These are phyloP conservation scores for Arxiozyma bovina DNA, from an alignment of 1,139 yeast species.

Conservation along the genomic window DNA sequence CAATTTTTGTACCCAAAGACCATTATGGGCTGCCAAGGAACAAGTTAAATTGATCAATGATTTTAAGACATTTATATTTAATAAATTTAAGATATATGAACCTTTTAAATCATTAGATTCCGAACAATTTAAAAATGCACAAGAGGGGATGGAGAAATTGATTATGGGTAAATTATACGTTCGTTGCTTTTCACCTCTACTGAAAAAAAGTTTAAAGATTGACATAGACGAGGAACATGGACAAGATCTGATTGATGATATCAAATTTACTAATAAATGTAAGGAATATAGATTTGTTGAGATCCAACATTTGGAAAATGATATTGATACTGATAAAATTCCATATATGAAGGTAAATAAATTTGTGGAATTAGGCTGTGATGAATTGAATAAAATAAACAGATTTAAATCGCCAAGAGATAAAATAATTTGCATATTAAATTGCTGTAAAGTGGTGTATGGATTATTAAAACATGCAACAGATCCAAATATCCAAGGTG, in stretches of 20 bases:
- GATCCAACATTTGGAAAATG: slow-evolving; percentile 63
- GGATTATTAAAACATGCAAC: slow-evolving; percentile 66
- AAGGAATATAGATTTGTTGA: slow-evolving; percentile 66
- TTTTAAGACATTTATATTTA: slow-evolving; percentile 61
- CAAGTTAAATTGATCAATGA: slow-evolving; percentile 69
- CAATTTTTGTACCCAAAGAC: slow-evolving; percentile 59
- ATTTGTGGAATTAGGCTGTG: slow-evolving; percentile 63
- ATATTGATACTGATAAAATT: slow-evolving; percentile 20
- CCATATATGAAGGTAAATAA: slow-evolving; percentile 41
- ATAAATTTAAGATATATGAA: slow-evolving; percentile 54
- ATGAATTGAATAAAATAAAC: slow-evolving; percentile 67
- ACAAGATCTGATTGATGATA: slow-evolving; percentile 58
- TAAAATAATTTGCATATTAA: slow-evolving; percentile 81
- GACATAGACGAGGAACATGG: slow-evolving; percentile 42
- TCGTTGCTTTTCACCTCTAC: slow-evolving; percentile 74
- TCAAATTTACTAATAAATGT: slow-evolving; percentile 45
- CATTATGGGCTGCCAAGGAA: slow-evolving; percentile 59
- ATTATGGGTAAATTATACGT: slow-evolving; percentile 79
- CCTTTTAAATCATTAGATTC: slow-evolving; percentile 67
- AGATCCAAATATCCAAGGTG: slow-evolving; percentile 46
- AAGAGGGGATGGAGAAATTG: slow-evolving; percentile 88
- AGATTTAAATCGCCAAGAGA: slow-evolving; percentile 89
- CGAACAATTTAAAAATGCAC: slow-evolving; percentile 57
- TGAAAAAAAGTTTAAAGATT: slow-evolving; percentile 35
- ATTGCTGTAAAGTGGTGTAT: slow-evolving; percentile 86